Percentiles rank a stretch among this genome's conserved stretches.
Evolutionary conservation across 805 yeast species (phyloP).

Genomic region (Debaryomyces hansenii): DNA sequence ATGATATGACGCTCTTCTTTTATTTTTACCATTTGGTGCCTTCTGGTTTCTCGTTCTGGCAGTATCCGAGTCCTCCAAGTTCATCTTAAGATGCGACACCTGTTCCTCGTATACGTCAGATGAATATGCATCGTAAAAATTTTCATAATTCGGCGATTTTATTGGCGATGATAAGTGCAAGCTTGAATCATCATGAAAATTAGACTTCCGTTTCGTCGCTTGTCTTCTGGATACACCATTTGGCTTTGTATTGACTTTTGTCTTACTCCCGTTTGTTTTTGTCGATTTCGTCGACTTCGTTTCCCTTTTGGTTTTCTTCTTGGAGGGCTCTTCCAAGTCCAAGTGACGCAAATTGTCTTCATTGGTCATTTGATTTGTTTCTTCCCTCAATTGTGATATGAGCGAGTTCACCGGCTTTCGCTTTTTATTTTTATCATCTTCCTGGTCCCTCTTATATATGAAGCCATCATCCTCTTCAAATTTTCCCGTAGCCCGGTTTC

Average conservation of each 20-base stretch:
- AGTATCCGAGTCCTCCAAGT: slow-evolving; percentile 14
- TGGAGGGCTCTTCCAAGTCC: slow-evolving; percentile 1
- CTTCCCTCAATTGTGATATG: slow-evolving; percentile 16
- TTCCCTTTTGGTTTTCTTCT: background rate
- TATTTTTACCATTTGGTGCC: slow-evolving; percentile 8
- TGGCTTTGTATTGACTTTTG: slow-evolving; percentile 1
- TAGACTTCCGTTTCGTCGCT: background rate
- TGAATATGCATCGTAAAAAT: background rate
- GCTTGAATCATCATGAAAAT: slow-evolving; percentile 2
- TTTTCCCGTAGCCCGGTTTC: background rate
- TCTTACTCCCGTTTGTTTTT: slow-evolving; percentile 16
- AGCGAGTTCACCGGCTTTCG: slow-evolving; percentile 23
- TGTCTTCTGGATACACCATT: background rate
- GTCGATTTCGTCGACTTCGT: background rate
- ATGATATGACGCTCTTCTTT: slow-evolving; percentile 51
- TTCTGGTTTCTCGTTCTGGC: background rate
- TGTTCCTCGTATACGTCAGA: slow-evolving; percentile 30
- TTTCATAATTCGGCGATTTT: slow-evolving; percentile 2
- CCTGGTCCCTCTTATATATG: slow-evolving; percentile 25
- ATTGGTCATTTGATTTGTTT: slow-evolving; percentile 13
- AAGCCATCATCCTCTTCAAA: slow-evolving; percentile 36
- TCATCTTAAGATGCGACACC: slow-evolving; percentile 26
- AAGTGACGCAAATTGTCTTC: slow-evolving; percentile 7
- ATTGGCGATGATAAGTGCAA: slow-evolving; percentile 10
- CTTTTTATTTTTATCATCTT: slow-evolving; percentile 2